Conservation (phyloP, 805 yeast species). For the Blastobotrys chiropterorum region DNA sequence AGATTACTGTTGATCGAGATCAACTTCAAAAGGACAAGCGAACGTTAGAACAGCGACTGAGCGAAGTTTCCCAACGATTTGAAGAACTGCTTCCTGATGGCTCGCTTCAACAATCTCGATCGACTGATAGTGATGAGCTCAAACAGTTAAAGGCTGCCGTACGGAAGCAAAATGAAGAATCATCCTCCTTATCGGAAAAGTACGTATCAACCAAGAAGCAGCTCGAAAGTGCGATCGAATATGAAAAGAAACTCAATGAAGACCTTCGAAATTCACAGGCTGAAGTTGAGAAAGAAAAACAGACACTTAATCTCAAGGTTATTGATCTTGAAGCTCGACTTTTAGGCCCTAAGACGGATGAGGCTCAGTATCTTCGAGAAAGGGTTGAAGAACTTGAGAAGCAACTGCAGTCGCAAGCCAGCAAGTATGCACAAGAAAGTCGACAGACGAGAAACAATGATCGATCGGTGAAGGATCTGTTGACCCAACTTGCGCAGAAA, state of each 20-base stretch:
- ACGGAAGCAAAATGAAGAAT: conserved; percentile 15
- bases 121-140: conserved; percentile 7
- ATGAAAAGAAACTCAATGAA: conserved; percentile 21
- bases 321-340: conserved; percentile 22
- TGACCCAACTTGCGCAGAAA: conserved; percentile 23
- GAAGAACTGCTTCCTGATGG: conserved; percentile 21
- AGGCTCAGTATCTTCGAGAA: conserved; percentile 13
- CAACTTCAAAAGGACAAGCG: conserved; percentile 47
- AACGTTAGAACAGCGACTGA: conserved; percentile 39
- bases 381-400: conserved; percentile 20
- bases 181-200: conserved; percentile 11
- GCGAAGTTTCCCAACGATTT: conserved; percentile 37
- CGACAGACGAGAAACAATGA: conserved; percentile 20
- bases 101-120: neutral
- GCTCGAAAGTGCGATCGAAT: conserved; percentile 26
- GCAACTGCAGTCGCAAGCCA: conserved; percentile 19
- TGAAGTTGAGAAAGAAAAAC: conserved; percentile 30
- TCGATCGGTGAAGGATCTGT: conserved; percentile 22
- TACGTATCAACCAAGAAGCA: conserved; percentile 30
- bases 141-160: conserved; percentile 14
- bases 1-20: conserved; percentile 58
- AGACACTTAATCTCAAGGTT: conserved; percentile 20
- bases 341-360: conserved; percentile 15
- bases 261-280: conserved; percentile 26
- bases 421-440: conserved; percentile 16